Evolutionary conservation across 73 alveolate genomes (phyloP), one percentile per base, ranked within the genome.

Genomic region (Effrenium voratum): DNA sequence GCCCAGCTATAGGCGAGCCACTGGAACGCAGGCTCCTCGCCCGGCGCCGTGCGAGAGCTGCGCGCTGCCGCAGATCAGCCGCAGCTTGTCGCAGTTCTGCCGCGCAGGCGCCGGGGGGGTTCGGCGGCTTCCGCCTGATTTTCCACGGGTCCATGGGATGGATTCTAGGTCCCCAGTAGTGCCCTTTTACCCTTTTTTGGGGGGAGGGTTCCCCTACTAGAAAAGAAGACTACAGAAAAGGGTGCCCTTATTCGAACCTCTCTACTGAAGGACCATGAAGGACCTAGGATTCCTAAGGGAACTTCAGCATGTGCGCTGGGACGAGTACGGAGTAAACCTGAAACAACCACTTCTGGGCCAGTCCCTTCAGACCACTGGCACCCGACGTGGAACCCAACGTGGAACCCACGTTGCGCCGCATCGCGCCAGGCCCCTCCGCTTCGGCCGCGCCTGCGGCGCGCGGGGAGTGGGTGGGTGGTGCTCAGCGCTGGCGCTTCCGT

Each of bases 401-500:
- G 16, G 8, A 46, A 73, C 70, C 50, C 49, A 59, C 49, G 70
- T 73, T 47, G 34, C 92, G 16, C 73, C 75, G 44, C 47, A 82
- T 36, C 19, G n/a, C n/a, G n/a, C n/a, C n/a, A n/a, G n/a, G n/a
- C n/a, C n/a, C n/a, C n/a, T n/a, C n/a, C n/a, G n/a, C n/a, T n/a
- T n/a, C 34, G 30, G 12, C 40, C 40, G 92, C 63, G 36, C 75
- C 50, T 24, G 19, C 22, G 28, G 46, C 90, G 45, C 90, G 90
- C 32, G 90, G 68, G 46, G 92, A 82, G 49, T 82, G 92, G 92
- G 92, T 82, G 52, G 92, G 92, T 32, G 92, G 92, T 22, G 36
- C 49, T 22, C 92, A 82, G 19, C 92, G 92, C 92, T 82, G 92
- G 92, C 92, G 92, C 8, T 82, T 82, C 49, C 50, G 92, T 2